Evolutionary conservation across 164 flowering plant species (phyloP), one percentile per base, ranked within the genome.

Genomic region (Vitis riparia): DNA sequence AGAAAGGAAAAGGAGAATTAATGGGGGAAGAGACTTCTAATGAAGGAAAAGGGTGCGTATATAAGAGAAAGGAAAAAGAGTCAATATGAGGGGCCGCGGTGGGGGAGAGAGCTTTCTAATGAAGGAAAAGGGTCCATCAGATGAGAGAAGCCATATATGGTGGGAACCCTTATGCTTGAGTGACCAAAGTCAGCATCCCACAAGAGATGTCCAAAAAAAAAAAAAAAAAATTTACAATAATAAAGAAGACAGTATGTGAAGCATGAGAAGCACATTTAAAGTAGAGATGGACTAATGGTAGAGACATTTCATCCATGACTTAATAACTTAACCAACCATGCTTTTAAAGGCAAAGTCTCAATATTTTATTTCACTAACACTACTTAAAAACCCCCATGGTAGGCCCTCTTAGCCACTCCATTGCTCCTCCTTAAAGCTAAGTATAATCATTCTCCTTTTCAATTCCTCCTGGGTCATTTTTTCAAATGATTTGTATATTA

Each of bases 371-470:
- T 64, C 10, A 47, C 62, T 69, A 55, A 53, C 47, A 69, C 11
- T 50, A 19, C 10, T 59, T 65, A 65, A 65, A 61, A 47, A 68
- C 3, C 53, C 49, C n/a, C 51, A 60, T 17, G 69, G 75, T 76
- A 68, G 80, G 81, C 67, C 73, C 82, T 51, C 16, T 58, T 13
- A 3, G 63, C 58, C 72, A 73, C 73, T 80, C 83, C 72, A 73
- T 84, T 89, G 87, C 93, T 80, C 90, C 90, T 85, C 79, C 86
- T 82, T 86, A 86, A 89, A 87, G 93, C 86, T 83, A 90, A 84
- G 82, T 65, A 75, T 79, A 77, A 87, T 87, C 76, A 83, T 85
- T 63, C 76, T 72, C 76, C 75, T 78, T 77, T 82, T 71, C 72
- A 71, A 64, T 66, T 67, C 65, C 64, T 61, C 72, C 59, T 44